Base-by-base conservation (phyloP, 1,284 basidiomycete species). In the Tilletia indica region DNA sequence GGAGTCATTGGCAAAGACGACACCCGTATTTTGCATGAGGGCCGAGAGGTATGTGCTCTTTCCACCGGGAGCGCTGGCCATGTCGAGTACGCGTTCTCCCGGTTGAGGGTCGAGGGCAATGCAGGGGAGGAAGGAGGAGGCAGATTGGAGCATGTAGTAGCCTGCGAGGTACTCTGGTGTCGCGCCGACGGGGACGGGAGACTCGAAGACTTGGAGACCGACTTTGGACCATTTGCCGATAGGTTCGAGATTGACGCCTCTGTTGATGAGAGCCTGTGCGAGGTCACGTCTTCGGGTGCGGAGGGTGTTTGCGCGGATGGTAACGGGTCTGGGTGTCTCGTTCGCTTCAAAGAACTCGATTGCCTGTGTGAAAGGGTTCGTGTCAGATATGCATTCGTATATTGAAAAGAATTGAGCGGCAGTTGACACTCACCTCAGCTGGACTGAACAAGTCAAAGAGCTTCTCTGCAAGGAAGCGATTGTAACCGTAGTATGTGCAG, bases 191-290 rank as follows among this genome's bases (percentile, higher is more conserved):
- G 97, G 97, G 3, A 99, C 95, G 71, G 89, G 90, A 76, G 92
- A 94, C 86, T 99, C 97, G 82, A 99, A 99, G 1, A 99, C 92
- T 85, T 99, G 97, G 42, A 99, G 88, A 8, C 97, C 97, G 74
- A 98, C 95, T 83, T 97, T 98, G 68, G 92, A 93, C 97, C 97
- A 99, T 85, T 97, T 97, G 42, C 97, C 97, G 76, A 99, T 94
- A 6, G 97, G 95, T 85, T 99, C 96, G 2, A 84, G 73, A 67
- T 73, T 99, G 89, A 98, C 97, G 58, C 97, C 95, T 70, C 97
- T 90, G 85, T 97, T 97, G 84, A 99, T 92, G 58, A 99, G 88
- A 0, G 91, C 89, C 85, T 99, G 97, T 0, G 94, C 96, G 70
- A 99, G 89, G 85, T 99, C 97, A 68, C 96, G 89, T 73, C 97